phyloP scores from a whole-genome alignment of 1,139 yeast genomes.

The Suhomyces atakaporum region DNA sequence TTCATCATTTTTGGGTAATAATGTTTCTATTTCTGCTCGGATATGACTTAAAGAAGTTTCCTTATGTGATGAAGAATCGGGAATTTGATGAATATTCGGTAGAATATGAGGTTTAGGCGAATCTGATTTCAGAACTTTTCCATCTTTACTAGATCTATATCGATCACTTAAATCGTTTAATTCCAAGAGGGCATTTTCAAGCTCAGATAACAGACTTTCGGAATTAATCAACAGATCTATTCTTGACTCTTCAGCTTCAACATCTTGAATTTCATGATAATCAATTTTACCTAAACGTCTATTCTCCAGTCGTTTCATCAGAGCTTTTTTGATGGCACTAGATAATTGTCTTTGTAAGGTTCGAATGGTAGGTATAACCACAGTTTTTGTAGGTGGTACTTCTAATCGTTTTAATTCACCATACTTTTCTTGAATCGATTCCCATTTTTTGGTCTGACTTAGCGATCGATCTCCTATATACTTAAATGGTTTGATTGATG shows the following conservation, averaged over 20 bases:
- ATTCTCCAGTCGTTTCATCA: conserved; percentile 17
- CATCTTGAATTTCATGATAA: conserved; percentile 2
- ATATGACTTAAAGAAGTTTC: not conserved
- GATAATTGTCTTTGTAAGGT: conserved; percentile 42
- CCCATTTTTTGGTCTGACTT: conserved; percentile 42
- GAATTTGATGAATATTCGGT: not conserved
- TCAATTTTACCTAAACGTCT: conserved; percentile 9
- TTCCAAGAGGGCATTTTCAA: conserved; percentile 33
- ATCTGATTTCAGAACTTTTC: conserved; percentile 22
- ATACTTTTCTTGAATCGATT: conserved; percentile 31
- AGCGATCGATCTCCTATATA: conserved; percentile 38
- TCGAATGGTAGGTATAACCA: conserved; percentile 37
- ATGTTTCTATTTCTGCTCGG: conserved; percentile 1
- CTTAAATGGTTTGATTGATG: conserved; percentile 38
- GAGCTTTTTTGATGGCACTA: conserved; percentile 36
- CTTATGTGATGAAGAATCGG: not conserved
- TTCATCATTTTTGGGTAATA: conserved; percentile 3
- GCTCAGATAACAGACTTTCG: conserved; percentile 26
- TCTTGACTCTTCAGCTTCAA: conserved; percentile 5
- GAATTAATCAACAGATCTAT: conserved; percentile 15
- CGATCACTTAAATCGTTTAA: conserved; percentile 37
- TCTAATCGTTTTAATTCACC: conserved; percentile 22
- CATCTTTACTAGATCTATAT: conserved; percentile 33
- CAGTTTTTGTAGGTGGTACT: conserved; percentile 10
- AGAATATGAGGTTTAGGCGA: not conserved